phyloP scores from a whole-genome alignment of 305 asterid genomes.

The Nicotiana rustica region DNA sequence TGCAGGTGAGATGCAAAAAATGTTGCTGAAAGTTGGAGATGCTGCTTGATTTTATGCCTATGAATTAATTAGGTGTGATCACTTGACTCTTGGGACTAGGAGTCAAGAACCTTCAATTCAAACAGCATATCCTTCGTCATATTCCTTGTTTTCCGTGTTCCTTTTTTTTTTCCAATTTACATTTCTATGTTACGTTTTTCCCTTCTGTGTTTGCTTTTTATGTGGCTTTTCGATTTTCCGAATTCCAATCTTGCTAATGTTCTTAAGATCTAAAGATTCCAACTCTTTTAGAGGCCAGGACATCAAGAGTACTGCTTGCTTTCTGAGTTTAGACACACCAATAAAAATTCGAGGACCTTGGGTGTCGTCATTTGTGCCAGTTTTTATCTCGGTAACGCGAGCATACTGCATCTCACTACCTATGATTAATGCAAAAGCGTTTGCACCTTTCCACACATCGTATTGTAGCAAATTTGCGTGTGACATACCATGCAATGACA shows the following conservation, averaged over 20 bases:
- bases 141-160: slow-evolving; percentile 13
- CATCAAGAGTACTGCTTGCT: too few species aligned
- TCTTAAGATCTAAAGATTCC: neutral
- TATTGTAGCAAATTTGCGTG: too few species aligned
- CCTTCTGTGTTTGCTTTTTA: neutral
- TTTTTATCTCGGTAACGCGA: too few species aligned
- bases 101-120: neutral
- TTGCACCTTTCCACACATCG: too few species aligned
- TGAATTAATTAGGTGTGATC: too few species aligned
- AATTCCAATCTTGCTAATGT: neutral
- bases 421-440: too few species aligned
- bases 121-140: slow-evolving; percentile 44
- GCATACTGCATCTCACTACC: too few species aligned
- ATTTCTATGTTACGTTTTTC: neutral
- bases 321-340: neutral
- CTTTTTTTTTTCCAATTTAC: neutral
- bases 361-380: neutral
- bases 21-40: slow-evolving; percentile 33
- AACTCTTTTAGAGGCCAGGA: neutral
- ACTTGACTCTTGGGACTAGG: too few species aligned
- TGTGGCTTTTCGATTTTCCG: neutral
- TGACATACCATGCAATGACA: too few species aligned
- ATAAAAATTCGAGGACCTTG: neutral
- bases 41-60: slow-evolving; percentile 6
- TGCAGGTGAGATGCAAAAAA: slow-evolving; percentile 14